These are phyloP conservation scores for Maudiozyma bulderi DNA, from an alignment of 805 yeast genomes.

Conservation along the genomic window DNA sequence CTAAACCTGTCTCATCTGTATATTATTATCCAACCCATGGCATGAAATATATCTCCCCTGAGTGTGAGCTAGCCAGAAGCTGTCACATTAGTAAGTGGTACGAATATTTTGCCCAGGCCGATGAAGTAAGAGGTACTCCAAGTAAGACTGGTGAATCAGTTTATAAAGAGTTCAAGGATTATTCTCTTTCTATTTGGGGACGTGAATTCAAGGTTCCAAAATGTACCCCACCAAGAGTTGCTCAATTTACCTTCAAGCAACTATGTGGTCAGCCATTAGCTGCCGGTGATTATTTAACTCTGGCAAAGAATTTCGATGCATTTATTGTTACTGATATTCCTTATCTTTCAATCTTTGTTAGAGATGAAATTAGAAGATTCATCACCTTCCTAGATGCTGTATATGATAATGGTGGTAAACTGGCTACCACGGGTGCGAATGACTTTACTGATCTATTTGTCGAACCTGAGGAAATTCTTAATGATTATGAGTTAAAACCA, in stretches of 20 bases:
- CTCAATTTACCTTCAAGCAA: constrained; percentile 80
- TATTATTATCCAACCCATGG: constrained; percentile 68
- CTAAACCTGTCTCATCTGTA: constrained; percentile 71
- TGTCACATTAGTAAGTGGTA: constrained; percentile 73
- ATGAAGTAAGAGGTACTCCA: constrained; percentile 16
- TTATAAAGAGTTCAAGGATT: constrained; percentile 14
- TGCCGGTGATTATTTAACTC: constrained; percentile 86
- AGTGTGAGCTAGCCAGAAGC: constrained; percentile 41
- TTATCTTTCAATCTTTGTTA: constrained; percentile 59
- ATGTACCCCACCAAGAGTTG: constrained; percentile 70
- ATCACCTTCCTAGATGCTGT: constrained; percentile 94
- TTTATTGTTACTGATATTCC: constrained; percentile 93
- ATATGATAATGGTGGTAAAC: constrained; percentile 78
- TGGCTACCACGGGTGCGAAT: constrained; percentile 85
- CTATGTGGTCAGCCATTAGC: constrained; percentile 81
- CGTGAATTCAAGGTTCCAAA: constrained; percentile 66
- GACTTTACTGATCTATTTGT: constrained; percentile 79
- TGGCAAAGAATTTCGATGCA: constrained; percentile 66
- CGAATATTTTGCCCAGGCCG: constrained; percentile 56
- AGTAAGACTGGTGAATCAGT: background rate
- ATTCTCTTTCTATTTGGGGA: constrained; percentile 71
- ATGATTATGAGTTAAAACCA: constrained; percentile 27
- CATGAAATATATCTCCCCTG: constrained; percentile 41
- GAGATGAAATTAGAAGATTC: constrained; percentile 83
- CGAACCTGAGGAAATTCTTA: constrained; percentile 54